Percentiles rank a stretch among this genome's conserved stretches.
These are phyloP conservation scores for Yarrowia galli DNA, from an alignment of 1,139 yeast genomes.

Conservation along the genomic window DNA sequence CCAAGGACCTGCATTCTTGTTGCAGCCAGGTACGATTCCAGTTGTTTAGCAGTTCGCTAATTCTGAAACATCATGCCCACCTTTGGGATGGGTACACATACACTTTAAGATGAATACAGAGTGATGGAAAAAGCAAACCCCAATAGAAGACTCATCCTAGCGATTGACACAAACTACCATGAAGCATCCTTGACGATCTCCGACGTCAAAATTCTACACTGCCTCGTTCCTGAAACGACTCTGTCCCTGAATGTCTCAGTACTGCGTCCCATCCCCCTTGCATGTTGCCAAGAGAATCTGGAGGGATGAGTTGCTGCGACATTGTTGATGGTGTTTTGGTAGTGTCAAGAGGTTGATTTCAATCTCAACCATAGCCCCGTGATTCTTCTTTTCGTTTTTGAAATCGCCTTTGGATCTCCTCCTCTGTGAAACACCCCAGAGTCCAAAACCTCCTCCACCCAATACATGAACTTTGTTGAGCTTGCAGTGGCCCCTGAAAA, in stretches of 20 bases:
- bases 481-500: not conserved
- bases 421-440: too few species aligned
- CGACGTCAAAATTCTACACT: not conserved
- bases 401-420: too few species aligned
- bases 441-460: too few species aligned
- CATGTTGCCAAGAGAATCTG: slow-evolving; percentile 1
- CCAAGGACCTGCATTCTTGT: not conserved
- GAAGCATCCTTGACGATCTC: too few species aligned
- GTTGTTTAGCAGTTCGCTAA: not conserved
- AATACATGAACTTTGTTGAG: not conserved
- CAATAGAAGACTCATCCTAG: too few species aligned
- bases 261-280: slow-evolving; percentile 14
- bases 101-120: too few species aligned
- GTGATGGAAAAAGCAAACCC: too few species aligned
- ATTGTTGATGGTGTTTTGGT: not conserved
- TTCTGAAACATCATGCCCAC: not conserved
- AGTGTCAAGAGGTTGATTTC: too few species aligned
- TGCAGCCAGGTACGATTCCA: slow-evolving; percentile 4
- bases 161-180: too few species aligned
- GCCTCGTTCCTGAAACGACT: slow-evolving; percentile 18
- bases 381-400: too few species aligned
- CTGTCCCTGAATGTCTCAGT: slow-evolving; percentile 24
- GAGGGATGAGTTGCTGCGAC: not conserved
- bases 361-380: too few species aligned
- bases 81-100: too few species aligned